Percentiles rank a stretch among this genome's conserved stretches.
These are phyloP conservation scores for Daldinia decipiens DNA, from an alignment of 495 filamentous ascomycete genomes.

Conservation along the genomic window DNA sequence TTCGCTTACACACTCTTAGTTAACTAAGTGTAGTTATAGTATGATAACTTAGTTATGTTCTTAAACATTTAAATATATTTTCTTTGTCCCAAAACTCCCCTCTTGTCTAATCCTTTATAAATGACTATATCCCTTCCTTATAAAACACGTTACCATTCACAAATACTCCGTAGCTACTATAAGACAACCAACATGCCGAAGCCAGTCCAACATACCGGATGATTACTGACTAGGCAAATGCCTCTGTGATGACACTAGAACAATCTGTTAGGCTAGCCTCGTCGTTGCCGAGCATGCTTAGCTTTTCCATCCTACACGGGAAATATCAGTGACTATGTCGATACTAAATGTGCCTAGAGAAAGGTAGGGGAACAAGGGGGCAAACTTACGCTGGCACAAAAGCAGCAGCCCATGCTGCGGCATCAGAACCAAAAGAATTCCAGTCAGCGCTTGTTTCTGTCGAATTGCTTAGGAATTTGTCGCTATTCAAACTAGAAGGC, in stretches of 20 bases:
- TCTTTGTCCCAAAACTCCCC: not conserved
- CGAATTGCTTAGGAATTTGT: conserved; percentile 35
- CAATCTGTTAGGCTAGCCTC: conserved; percentile 33
- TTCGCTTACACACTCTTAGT: no score
- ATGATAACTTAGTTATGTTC: no score
- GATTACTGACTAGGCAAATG: conserved; percentile 28
- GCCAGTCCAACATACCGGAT: not conserved
- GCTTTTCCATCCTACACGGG: conserved; percentile 38
- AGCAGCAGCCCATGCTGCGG: conserved; percentile 35
- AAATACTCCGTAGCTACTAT: not conserved
- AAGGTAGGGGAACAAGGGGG: not conserved
- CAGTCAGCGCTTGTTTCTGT: conserved; percentile 34
- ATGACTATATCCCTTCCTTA: not conserved
- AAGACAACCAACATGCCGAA: not conserved
- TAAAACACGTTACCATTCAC: not conserved
- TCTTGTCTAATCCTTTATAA: not conserved
- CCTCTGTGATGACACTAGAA: conserved; percentile 29
- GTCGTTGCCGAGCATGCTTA: conserved; percentile 38
- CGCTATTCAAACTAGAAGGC: conserved; percentile 36
- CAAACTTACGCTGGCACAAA: conserved; percentile 41
- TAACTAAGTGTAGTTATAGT: no score
- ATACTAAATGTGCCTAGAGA: not conserved
- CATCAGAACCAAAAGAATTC: conserved; percentile 26
- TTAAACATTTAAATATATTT: not conserved
- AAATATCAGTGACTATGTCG: conserved; percentile 3